These are phyloP conservation scores for Tetrastigma voinierianum DNA, from an alignment of 164 flowering plant species.

Conservation along the genomic window DNA sequence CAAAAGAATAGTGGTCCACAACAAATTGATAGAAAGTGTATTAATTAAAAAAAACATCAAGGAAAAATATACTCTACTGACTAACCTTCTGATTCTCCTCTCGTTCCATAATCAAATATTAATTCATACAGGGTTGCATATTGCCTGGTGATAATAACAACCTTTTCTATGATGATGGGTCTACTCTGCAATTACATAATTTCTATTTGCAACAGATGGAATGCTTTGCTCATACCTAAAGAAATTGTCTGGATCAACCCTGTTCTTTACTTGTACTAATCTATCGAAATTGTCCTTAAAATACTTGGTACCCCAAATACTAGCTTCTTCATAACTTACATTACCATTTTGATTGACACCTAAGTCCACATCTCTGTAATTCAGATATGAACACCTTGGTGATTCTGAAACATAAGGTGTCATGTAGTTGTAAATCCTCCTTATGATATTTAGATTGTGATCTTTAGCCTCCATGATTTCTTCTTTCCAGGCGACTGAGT, in stretches of 20 bases:
- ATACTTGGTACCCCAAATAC: conserved; percentile 22
- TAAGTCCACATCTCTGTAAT: conserved; percentile 30
- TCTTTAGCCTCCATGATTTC: conserved; percentile 1
- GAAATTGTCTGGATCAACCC: conserved; percentile 26
- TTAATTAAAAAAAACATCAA: too few relatives aligned
- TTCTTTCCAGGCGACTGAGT: conserved; percentile 20
- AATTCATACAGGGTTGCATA: neutral
- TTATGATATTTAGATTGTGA: neutral
- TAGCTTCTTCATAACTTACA: conserved; percentile 11
- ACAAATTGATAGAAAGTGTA: too few relatives aligned
- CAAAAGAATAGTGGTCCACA: too few relatives aligned
- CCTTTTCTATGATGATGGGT: too few relatives aligned
- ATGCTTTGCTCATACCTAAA: conserved; percentile 29
- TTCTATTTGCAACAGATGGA: conserved; percentile 6
- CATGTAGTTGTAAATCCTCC: conserved; percentile 18
- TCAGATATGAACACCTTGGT: conserved; percentile 23
- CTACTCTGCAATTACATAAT: conserved; percentile 5
- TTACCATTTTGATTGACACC: conserved; percentile 9
- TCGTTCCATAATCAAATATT: too few relatives aligned
- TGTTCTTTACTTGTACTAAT: conserved; percentile 20
- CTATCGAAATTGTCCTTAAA: conserved; percentile 26
- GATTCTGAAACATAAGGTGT: conserved; percentile 24
- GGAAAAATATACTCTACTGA: too few relatives aligned
- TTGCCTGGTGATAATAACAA: too few relatives aligned
- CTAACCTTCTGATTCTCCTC: too few relatives aligned